phyloP scores from a whole-genome alignment of 2,329 filamentous ascomycete genomes.

The Fusarium robinianum region DNA sequence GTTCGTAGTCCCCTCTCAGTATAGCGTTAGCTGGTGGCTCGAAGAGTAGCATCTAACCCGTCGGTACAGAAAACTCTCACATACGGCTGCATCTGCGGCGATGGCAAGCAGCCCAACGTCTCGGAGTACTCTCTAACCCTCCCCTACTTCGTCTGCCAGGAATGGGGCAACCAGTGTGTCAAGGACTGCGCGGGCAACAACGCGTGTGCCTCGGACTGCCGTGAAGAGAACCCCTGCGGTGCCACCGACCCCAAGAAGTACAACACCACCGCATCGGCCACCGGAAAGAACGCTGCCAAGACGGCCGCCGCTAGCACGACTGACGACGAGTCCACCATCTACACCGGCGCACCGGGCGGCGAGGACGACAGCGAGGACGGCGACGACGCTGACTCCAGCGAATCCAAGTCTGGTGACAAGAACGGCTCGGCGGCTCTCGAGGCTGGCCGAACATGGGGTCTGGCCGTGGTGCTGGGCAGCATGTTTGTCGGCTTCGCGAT shows the following conservation, averaged over 20 bases:
- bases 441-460: slow-evolving; percentile 44
- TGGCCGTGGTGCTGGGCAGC: slow-evolving; percentile 45
- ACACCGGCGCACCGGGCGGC: slow-evolving; percentile 19
- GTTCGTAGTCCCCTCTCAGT: slow-evolving; percentile 48
- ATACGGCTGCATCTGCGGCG: slow-evolving; percentile 74
- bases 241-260: slow-evolving; percentile 64
- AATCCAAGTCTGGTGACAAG: slow-evolving; percentile 22
- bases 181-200: slow-evolving; percentile 56
- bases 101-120: slow-evolving; percentile 69
- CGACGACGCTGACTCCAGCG: slow-evolving; percentile 12
- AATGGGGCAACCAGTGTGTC: slow-evolving; percentile 73
- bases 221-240: slow-evolving; percentile 72
- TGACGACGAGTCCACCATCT: slow-evolving; percentile 45
- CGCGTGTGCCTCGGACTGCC: slow-evolving; percentile 65
- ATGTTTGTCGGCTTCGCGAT: slow-evolving; percentile 49
- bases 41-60: no score
- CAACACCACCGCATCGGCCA: slow-evolving; percentile 57
- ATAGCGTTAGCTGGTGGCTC: no score
- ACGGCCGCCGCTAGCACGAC: slow-evolving; percentile 42
- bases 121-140: slow-evolving; percentile 78
- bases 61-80: slow-evolving; percentile 56
- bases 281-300: slow-evolving; percentile 45
- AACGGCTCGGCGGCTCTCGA: slow-evolving; percentile 41
- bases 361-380: slow-evolving; percentile 14
- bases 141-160: slow-evolving; percentile 75